Base-by-base conservation (phyloP, 805 yeast species). In the Schwanniomyces occidentalis region DNA sequence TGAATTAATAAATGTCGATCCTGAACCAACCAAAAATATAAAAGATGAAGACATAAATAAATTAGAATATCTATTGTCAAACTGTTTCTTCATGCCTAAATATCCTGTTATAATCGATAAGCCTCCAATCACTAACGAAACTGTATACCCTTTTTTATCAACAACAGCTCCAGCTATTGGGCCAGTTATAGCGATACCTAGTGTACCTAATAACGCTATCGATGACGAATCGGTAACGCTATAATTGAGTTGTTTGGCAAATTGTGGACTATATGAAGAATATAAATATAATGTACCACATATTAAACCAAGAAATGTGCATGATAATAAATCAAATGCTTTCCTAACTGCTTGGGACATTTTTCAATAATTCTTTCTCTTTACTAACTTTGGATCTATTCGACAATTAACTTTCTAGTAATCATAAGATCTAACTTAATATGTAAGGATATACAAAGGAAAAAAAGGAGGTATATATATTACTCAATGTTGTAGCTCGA, bases 221-320 rank as follows among this genome's bases (percentile, higher is more conserved):
- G 70, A 52, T 4, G 89, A 78, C 4, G 85, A 68, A 34, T 81
- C 73, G 0, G 85, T 69, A 2, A 85, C 87, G 1, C 76, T 53
- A 46, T 85, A 76, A 14, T 61, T 60, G 34, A 85, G 68, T 33
- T 69, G 67, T 18, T 56, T 57, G 1, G 89, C 85, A 35, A 84
- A 67, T 53, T 85, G 93, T 0, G 95, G 91, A 24, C 88, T 82
- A 54, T 78, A 85, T 1, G 87, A 85, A 6, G 86, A 79, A 58
- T 80, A 85, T 29, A 85, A 63, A 57, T 85, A 85, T 48, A 83
- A 63, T 2, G 93, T 85, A 1, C 95, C 95, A 46, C 86, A 78
- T 12, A 74, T 73, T 30, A 81, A 56, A 8, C 83, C 84, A 45
- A 65, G 34, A 52, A 58, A 59, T 12, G 64, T 58, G 35, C 64